Base-by-base conservation (phyloP, 176 grass and related monocot species). In the bread wheat (Triticum aestivum) region DNA sequence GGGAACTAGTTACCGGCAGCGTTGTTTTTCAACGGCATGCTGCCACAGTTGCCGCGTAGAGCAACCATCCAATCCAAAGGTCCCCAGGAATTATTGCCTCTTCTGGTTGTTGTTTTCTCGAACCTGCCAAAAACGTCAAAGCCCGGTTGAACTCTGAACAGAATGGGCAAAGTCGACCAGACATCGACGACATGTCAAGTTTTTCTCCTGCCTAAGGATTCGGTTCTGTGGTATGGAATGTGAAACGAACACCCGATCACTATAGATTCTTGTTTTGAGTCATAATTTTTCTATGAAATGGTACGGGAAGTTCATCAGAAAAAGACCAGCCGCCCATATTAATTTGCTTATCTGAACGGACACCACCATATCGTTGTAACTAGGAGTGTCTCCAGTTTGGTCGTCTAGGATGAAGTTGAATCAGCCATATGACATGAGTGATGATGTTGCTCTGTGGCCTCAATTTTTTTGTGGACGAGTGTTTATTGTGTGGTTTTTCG, bases 121-220 rank as follows among this genome's bases (percentile, higher is more conserved):
- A 82, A 82, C 52, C n/a, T 27, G 2, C 6, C 18, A 41, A 29
- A 73, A 85, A 33, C 26, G 61, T 45, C 59, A 85, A 81, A 12
- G 34, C 42, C 69, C n/a, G 24, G 11, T 27, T 47, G 21, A 27
- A 74, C 11, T 26, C n/a, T 74, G 2, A 24, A 14, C 32, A 11
- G 8, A 20, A 21, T 3, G 21, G 18, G 75, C 59, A 17, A 27
- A 69, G 80, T 87, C 80, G 80, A 80, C 84, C 20, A 26, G 56
- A 71, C 65, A 71, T 71, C 30, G 4, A 10, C 17, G 26, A 32
- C 27, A 66, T 18, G 4, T 69, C 6, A 3, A 69, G 3, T 10
- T 21, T 69, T 75, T 29, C 72, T 75, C 11, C 12, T 17, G 23
- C 8, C n/a, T 74, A 45, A 3, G 2, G 0, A 74, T 75, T 23